These are phyloP conservation scores for Fomitiporia mediterranea DNA, from an alignment of 1,284 basidiomycete species.

Conservation along the genomic window DNA sequence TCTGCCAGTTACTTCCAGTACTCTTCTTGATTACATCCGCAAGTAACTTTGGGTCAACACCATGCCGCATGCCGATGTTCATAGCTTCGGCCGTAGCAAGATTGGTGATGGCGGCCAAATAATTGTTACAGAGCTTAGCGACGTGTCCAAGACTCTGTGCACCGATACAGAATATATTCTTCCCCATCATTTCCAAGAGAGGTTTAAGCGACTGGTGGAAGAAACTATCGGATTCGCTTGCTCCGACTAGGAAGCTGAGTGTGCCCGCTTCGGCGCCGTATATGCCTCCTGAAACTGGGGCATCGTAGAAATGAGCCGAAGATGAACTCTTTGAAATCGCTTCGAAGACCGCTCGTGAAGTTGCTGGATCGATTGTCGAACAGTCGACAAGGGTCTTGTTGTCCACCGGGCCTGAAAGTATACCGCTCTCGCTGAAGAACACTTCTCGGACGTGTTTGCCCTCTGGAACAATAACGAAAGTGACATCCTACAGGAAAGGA, in stretches of 20 bases:
- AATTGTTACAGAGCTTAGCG: slow-evolving; percentile 23
- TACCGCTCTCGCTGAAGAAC: slow-evolving; percentile 17
- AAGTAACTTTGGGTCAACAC: slow-evolving; percentile 20
- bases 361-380: slow-evolving; percentile 22
- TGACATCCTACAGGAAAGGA: slow-evolving; percentile 14
- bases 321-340: slow-evolving; percentile 16
- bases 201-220: slow-evolving; percentile 15
- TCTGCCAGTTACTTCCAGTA: slow-evolving; percentile 22
- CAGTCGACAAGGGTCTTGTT: slow-evolving; percentile 19
- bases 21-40: slow-evolving; percentile 20
- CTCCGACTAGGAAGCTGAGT: slow-evolving; percentile 21
- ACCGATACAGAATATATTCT: slow-evolving; percentile 19
- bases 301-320: slow-evolving; percentile 21
- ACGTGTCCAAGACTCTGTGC: slow-evolving; percentile 20
- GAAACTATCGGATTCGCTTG: slow-evolving; percentile 7
- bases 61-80: slow-evolving; percentile 23
- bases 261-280: slow-evolving; percentile 20
- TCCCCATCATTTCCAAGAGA: slow-evolving; percentile 20
- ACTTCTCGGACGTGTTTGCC: slow-evolving; percentile 20
- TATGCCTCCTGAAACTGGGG: slow-evolving; percentile 22
- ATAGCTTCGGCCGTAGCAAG: slow-evolving; percentile 23
- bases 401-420: slow-evolving; percentile 15
- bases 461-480: slow-evolving; percentile 22
- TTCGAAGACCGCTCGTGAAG: slow-evolving; percentile 19
- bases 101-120: slow-evolving; percentile 20